Evolutionary conservation across 352 stramenopile genomes (phyloP).

Genomic region (Phytophthora tubulina): DNA sequence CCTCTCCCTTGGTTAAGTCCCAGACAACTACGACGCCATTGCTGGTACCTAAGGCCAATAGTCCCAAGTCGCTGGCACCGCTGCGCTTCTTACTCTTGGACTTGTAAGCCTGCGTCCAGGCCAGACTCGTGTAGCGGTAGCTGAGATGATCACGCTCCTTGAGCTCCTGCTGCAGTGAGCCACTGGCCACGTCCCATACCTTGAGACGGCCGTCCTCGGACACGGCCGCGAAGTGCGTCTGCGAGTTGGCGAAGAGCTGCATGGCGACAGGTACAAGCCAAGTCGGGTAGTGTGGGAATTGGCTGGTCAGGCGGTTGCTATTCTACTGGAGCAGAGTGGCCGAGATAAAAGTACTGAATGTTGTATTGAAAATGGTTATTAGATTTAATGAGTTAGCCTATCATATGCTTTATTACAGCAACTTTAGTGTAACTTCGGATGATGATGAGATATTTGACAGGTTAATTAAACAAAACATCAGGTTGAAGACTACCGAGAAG

Average conservation of each 20-base stretch:
- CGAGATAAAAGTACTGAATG: background rate
- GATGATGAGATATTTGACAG: conserved; percentile 23
- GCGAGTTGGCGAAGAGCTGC: conserved; percentile 80
- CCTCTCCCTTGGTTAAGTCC: conserved; percentile 75
- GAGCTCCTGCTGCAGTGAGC: conserved; percentile 75
- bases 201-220: conserved; percentile 86
- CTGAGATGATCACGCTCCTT: conserved; percentile 87
- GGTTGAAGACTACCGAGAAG: conserved; percentile 5
- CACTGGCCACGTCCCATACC: conserved; percentile 80
- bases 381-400: background rate
- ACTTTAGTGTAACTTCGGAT: background rate
- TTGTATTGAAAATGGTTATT: background rate
- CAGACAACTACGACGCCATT: conserved; percentile 74
- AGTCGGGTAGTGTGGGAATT: conserved; percentile 28
- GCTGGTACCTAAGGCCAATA: conserved; percentile 80
- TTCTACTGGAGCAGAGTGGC: conserved; percentile 73
- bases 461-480: conserved; percentile 9
- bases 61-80: conserved; percentile 51
- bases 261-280: conserved; percentile 43
- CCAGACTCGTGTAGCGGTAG: conserved; percentile 84
- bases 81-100: conserved; percentile 56
- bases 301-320: conserved; percentile 22
- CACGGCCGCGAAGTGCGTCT: conserved; percentile 82
- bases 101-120: conserved; percentile 61
- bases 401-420: background rate